Evolutionary conservation across 2,329 filamentous ascomycete genomes (phyloP), one percentile per base, ranked within the genome.

Genomic region (Fusarium sp.): DNA sequence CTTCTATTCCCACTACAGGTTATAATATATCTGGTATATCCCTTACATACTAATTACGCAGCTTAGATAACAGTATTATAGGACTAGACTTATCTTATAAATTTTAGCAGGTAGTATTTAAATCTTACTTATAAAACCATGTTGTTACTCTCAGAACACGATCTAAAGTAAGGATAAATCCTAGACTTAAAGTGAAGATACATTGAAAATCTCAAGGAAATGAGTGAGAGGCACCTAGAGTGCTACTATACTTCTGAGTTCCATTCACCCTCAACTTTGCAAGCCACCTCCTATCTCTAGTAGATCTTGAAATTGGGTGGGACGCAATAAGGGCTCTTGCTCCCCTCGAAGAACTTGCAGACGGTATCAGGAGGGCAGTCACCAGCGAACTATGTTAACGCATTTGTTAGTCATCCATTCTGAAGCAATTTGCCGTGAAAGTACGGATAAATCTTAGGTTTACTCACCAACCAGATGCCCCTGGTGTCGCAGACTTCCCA

Each of bases 171-270:
- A n/a, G n/a, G 34, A 38, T 5, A 11, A n/a, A 11, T n/a, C 34
- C 6, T 38, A 4, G 5, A 38, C 18, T n/a, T 11, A 7, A 38
- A 11, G 6, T 5, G 6, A 38, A 38, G 18, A 38, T 38, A 12
- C 34, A 38, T n/a, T n/a, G 10, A 12, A 3, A 38, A n/a, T 12
- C 6, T 12, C 10, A 38, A 38, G 5, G 11, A 38, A 38, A 12
- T 12, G 34, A n/a, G 18, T 38, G 34, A 38, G 18, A 10, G 18
- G 18, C 34, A n/a, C 34, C 18, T 38, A 38, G 1, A n/a, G 18
- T 38, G 18, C 18, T 1, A n/a, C 18, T 0, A 38, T 38, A 38
- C 1, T 38, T 12, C 34, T 12, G 2, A 6, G 10, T 12, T 7
- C 34, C 34, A 12, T 0, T 38, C 18, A 8, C 6, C 18, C 5